A percentile compares a stretch with the other conserved stretches of the same genome.
These are phyloP conservation scores for Pseudogymnoascus sp. DNA, from an alignment of 2,329 filamentous ascomycete species.

Conservation along the genomic window DNA sequence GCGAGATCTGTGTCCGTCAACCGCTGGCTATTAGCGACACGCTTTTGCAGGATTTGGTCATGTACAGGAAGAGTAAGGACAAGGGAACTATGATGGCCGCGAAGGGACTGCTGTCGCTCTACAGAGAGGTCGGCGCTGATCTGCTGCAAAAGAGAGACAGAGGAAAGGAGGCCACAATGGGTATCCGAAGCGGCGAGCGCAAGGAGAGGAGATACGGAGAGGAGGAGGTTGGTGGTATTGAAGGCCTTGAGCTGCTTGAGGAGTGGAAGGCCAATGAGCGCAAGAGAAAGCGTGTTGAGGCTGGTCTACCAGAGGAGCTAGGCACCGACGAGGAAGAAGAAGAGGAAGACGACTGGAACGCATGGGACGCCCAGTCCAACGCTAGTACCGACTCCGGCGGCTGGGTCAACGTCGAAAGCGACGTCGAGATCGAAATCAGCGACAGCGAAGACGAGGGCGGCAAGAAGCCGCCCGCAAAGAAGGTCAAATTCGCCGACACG, in stretches of 20 bases:
- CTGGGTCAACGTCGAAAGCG: slow-evolving; percentile 85
- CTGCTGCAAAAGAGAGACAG: slow-evolving; percentile 83
- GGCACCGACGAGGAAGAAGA: slow-evolving; percentile 53
- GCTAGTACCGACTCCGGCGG: slow-evolving; percentile 66
- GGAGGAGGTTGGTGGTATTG: slow-evolving; percentile 70
- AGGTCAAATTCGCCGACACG: slow-evolving; percentile 39
- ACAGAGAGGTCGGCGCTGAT: slow-evolving; percentile 83
- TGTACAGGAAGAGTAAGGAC: slow-evolving; percentile 95
- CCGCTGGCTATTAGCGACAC: slow-evolving; percentile 95
- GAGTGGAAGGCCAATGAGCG: slow-evolving; percentile 90
- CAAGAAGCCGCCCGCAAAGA: slow-evolving; percentile 53
- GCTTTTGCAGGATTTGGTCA: slow-evolving; percentile 87
- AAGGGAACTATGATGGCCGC: slow-evolving; percentile 99
- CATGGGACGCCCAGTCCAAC: slow-evolving; percentile 50
- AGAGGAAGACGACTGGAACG: slow-evolving; percentile 48
- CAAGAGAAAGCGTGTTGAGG: slow-evolving; percentile 60
- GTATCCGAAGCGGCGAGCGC: slow-evolving; percentile 64
- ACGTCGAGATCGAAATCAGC: slow-evolving; percentile 67
- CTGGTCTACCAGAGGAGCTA: slow-evolving; percentile 54
- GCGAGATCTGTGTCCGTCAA: slow-evolving; percentile 86
- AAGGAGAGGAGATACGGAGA: slow-evolving; percentile 77
- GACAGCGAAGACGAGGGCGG: slow-evolving; percentile 60
- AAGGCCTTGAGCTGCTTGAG: slow-evolving; percentile 83
- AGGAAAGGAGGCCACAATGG: slow-evolving; percentile 83
- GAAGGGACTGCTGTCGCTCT: slow-evolving; percentile 81